Conservation (phyloP, 1,139 yeast genomes). For the Scheffersomyces parashehatae region DNA sequence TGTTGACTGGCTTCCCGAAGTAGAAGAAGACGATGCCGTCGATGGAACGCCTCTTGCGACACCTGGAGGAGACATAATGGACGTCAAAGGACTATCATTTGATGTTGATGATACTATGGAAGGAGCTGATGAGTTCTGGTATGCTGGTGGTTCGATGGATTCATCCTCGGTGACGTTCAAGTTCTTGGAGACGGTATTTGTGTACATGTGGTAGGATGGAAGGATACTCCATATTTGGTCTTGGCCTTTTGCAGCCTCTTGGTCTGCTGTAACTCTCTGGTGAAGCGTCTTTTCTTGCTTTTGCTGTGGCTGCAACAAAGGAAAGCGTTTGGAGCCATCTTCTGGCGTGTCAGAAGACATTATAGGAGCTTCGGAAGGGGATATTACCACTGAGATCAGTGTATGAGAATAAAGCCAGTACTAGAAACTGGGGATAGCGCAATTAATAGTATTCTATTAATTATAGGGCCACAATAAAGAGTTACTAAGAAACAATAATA, state of each 20-base stretch:
- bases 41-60: not conserved
- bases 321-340: too few species aligned
- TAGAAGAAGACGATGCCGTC: not conserved
- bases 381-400: too few species aligned
- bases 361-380: too few species aligned
- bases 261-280: too few species aligned
- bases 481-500: too few species aligned
- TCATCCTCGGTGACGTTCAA: constrained; percentile 15
- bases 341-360: too few species aligned
- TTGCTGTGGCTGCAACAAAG: too few species aligned
- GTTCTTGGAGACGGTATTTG: constrained; percentile 12
- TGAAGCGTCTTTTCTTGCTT: too few species aligned
- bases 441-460: too few species aligned
- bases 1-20: not conserved
- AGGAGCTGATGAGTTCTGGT: constrained; percentile 7
- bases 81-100: constrained; percentile 1
- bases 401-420: too few species aligned
- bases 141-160: constrained; percentile 8
- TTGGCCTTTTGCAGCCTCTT: not conserved
- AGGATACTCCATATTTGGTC: constrained; percentile 26
- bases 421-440: too few species aligned
- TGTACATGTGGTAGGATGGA: constrained; percentile 29
- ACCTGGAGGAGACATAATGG: not conserved
- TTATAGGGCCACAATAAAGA: too few species aligned
- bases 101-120: constrained; percentile 2